A percentile compares a stretch with the other conserved stretches of the same genome.
Conservation (phyloP, 495 filamentous ascomycete species). For the Annulohypoxylon nitens region DNA sequence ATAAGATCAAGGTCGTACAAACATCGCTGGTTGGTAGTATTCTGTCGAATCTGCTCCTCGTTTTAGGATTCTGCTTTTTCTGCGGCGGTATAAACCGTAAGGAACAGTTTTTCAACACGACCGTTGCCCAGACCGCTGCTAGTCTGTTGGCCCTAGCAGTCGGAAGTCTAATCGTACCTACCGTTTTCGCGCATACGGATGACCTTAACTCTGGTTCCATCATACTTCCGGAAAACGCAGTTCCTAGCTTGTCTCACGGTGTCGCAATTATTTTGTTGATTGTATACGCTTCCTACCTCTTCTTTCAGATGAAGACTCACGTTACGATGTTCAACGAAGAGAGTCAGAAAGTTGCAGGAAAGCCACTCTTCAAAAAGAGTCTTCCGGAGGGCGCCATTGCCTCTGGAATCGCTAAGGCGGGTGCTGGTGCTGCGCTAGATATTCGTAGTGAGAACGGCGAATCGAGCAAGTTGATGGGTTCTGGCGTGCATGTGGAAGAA, state of each 20-base stretch:
- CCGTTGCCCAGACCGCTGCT: conserved; percentile 92
- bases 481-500: conserved; percentile 52
- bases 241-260: conserved; percentile 75
- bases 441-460: conserved; percentile 61
- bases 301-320: conserved; percentile 87
- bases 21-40: conserved; percentile 93
- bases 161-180: conserved; percentile 86
- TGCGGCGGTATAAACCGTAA: conserved; percentile 82
- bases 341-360: conserved; percentile 73
- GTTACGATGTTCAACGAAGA: conserved; percentile 77
- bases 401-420: conserved; percentile 71
- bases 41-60: conserved; percentile 89
- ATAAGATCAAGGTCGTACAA: conserved; percentile 87
- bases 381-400: conserved; percentile 69
- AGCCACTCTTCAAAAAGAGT: conserved; percentile 60
- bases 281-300: conserved; percentile 81
- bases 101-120: conserved; percentile 92
- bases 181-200: conserved; percentile 76
- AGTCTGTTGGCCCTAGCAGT: conserved; percentile 85
- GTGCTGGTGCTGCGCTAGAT: conserved; percentile 57
- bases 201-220: conserved; percentile 43
- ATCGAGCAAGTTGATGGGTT: conserved; percentile 53
- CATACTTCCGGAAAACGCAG: conserved; percentile 51
- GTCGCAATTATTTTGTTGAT: conserved; percentile 80
- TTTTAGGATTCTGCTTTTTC: conserved; percentile 95